Evolutionary conservation across 805 yeast genomes (phyloP).

Genomic region (Saccharomycopsis fermentans): DNA sequence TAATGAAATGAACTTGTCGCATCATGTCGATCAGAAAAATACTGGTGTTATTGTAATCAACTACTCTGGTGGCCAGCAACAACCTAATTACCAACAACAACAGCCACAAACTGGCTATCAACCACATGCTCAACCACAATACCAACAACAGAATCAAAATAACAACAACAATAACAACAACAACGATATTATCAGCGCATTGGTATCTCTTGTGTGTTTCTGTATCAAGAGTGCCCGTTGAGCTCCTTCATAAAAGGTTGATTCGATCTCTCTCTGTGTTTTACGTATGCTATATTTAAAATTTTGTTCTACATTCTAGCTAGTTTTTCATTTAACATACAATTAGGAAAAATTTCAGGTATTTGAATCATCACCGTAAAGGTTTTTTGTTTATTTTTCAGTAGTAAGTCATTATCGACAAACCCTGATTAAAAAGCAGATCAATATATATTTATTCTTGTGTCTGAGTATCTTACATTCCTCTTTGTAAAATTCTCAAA

Average conservation of each 20-base stretch:
- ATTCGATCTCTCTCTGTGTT: not conserved
- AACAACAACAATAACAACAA: constrained; percentile 19
- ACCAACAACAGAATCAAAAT: constrained; percentile 21
- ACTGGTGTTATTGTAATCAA: constrained; percentile 66
- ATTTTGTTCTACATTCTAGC: not conserved
- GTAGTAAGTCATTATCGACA: too few relatives aligned
- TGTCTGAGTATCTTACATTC: too few relatives aligned
- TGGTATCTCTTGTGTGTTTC: constrained; percentile 27
- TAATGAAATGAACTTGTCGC: constrained; percentile 48
- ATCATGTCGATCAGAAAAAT: constrained; percentile 58
- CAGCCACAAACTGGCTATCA: constrained; percentile 17
- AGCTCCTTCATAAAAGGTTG: not conserved
- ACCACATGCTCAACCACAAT: constrained; percentile 21
- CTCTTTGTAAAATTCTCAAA: constrained; percentile 2
- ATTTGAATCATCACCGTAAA: too few relatives aligned
- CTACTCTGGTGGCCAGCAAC: constrained; percentile 19
- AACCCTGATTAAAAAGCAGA: too few relatives aligned
- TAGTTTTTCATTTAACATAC: too few relatives aligned
- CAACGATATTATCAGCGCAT: constrained; percentile 16
- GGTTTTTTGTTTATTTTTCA: too few relatives aligned
- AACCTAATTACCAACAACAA: constrained; percentile 23
- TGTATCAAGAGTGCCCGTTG: constrained; percentile 24
- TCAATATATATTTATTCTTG: too few relatives aligned
- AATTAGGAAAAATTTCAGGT: too few relatives aligned
- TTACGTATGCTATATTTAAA: not conserved